A percentile compares a stretch with the other conserved stretches of the same genome.
phyloP scores from a whole-genome alignment of 805 yeast species.

The Torulaspora quercuum region DNA sequence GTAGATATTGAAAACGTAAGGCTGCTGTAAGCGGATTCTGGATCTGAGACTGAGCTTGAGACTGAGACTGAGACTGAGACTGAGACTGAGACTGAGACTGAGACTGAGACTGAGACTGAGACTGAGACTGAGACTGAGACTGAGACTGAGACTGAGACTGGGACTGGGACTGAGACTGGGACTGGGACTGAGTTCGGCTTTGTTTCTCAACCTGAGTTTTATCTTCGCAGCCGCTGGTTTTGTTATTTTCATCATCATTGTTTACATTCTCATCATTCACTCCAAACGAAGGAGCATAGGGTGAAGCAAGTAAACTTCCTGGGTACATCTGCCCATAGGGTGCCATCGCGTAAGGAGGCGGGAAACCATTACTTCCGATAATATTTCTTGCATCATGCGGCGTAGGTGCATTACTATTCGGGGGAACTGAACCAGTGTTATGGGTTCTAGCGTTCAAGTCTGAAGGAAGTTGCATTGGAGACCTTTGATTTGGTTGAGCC shows the following conservation, averaged over 20 bases:
- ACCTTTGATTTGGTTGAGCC: slow-evolving; percentile 1
- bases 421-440: not conserved
- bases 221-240: not conserved
- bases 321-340: not conserved
- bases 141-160: slow-evolving; percentile 5
- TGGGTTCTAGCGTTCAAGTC: slow-evolving; percentile 4
- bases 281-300: not conserved
- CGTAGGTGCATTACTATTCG: not conserved
- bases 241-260: not conserved
- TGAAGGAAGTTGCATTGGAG: not conserved
- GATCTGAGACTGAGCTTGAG: too few relatives aligned
- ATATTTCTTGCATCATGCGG: slow-evolving; percentile 1
- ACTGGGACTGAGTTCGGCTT: slow-evolving; percentile 12
- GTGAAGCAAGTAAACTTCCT: slow-evolving; percentile 3
- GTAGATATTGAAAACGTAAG: slow-evolving; percentile 27
- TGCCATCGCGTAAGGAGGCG: slow-evolving; percentile 1
- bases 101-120: slow-evolving; percentile 2
- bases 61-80: slow-evolving; percentile 8
- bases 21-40: slow-evolving; percentile 7
- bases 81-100: slow-evolving; percentile 12
- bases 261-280: slow-evolving; percentile 4
- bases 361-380: not conserved
- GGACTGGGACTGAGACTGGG: slow-evolving; percentile 7
- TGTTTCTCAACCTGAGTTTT: slow-evolving; percentile 3
- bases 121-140: slow-evolving; percentile 12